Evolutionary conservation across 352 stramenopile species (phyloP).

Genomic region (Phytophthora meadii): DNA sequence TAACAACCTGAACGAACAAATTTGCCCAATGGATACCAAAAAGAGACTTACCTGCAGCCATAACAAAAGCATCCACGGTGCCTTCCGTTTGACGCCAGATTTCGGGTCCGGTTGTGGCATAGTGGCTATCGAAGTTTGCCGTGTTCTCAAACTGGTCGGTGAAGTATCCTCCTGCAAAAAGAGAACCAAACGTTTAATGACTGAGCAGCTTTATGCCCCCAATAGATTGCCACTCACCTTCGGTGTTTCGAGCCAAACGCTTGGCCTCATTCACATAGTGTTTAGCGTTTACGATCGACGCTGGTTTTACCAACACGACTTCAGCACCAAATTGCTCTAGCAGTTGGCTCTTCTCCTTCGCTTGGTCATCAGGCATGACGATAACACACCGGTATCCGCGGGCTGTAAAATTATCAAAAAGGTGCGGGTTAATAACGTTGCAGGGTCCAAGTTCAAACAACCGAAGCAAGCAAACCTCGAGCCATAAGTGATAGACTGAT

Average conservation of each 20-base stretch:
- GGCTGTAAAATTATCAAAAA: constrained; percentile 40
- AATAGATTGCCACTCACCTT: constrained; percentile 45
- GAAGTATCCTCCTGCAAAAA: constrained; percentile 90
- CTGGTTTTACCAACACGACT: constrained; percentile 89
- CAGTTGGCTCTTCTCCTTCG: constrained; percentile 90
- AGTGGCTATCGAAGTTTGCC: constrained; percentile 96
- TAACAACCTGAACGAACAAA: neutral
- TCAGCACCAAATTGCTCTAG: constrained; percentile 88
- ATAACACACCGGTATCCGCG: constrained; percentile 95
- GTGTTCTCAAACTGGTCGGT: constrained; percentile 99
- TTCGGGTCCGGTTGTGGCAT: constrained; percentile 94
- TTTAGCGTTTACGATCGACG: constrained; percentile 97
- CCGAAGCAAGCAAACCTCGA: constrained; percentile 46
- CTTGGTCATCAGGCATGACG: constrained; percentile 98
- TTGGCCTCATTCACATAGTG: constrained; percentile 98
- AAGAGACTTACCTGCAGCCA: constrained; percentile 90
- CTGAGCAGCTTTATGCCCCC: neutral
- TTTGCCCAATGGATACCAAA: neutral
- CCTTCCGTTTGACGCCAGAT: constrained; percentile 94
- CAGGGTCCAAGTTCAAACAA: constrained; percentile 4
- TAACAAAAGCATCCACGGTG: constrained; percentile 96
- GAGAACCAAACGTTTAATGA: constrained; percentile 1
- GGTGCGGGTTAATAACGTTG: constrained; percentile 5
- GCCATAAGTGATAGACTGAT: constrained; percentile 96
- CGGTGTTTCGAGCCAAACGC: constrained; percentile 79